These are phyloP conservation scores for Hondaea fermentalgiana DNA, from an alignment of 108 stramenopile genomes.

Conservation along the genomic window DNA sequence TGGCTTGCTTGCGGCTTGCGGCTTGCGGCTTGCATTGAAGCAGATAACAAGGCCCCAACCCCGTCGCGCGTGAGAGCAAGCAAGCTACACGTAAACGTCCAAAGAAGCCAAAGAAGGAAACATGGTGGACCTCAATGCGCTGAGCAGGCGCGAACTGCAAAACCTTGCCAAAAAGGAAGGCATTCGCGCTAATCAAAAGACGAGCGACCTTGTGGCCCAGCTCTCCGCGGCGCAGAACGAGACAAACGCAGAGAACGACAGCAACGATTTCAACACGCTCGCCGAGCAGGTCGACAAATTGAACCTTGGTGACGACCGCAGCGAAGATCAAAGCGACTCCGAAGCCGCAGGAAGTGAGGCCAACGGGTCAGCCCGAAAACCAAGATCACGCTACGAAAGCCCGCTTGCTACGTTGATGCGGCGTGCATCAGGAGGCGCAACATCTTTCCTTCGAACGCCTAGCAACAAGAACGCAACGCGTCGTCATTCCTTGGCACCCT, in stretches of 20 bases:
- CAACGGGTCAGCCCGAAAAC: not conserved
- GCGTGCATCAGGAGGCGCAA: not conserved
- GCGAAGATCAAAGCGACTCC: not conserved
- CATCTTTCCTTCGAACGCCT: not conserved
- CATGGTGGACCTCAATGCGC: not conserved
- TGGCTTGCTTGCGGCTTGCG: no score
- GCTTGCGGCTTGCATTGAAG: no score
- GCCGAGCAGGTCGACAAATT: not conserved
- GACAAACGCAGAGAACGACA: not conserved
- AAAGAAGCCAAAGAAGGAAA: not conserved
- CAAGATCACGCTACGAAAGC: not conserved
- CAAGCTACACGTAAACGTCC: not conserved
- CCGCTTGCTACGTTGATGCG: not conserved
- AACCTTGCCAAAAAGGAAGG: constrained; percentile 2
- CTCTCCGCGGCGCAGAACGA: not conserved
- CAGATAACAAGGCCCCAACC: not conserved
- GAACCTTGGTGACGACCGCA: not conserved
- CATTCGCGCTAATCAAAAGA: not conserved
- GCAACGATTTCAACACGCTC: not conserved
- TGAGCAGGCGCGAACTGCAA: constrained; percentile 7
- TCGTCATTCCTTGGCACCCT: not conserved
- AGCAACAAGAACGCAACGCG: not conserved
- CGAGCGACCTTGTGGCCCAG: not conserved
- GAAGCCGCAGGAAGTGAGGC: not conserved
- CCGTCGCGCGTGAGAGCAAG: not conserved